Conservation (phyloP, 2,329 filamentous ascomycete genomes). For the Sclerotinia subarctica region DNA sequence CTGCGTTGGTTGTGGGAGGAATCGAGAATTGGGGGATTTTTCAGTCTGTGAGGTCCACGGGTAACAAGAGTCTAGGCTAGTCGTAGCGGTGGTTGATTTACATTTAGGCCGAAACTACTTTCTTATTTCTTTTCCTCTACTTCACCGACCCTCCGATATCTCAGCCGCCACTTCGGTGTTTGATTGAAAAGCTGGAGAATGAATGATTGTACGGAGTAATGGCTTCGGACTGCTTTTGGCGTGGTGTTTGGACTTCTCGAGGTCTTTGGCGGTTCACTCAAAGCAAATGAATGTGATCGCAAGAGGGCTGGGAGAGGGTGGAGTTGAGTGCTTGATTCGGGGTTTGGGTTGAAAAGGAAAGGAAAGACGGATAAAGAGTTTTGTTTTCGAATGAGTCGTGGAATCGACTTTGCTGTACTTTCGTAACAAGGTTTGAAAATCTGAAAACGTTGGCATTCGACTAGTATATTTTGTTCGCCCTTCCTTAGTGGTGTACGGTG, state of each 20-base stretch:
- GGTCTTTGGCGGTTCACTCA: background rate
- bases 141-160: slow-evolving; percentile 1
- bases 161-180: background rate
- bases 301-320: background rate
- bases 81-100: background rate
- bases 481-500: background rate
- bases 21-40: background rate
- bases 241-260: background rate
- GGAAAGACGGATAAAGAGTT: background rate
- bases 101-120: background rate
- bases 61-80: slow-evolving; percentile 1
- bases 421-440: background rate
- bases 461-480: background rate
- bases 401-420: background rate
- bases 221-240: background rate
- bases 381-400: slow-evolving; percentile 1
- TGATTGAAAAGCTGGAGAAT: background rate
- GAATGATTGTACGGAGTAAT: background rate
- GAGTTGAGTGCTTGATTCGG: background rate
- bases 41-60: background rate
- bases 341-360: background rate
- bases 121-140: background rate
- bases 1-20: background rate
- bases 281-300: background rate
- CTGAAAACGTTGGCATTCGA: background rate